Conservation (phyloP, 257 asterid species). For the Solanum rostratum region DNA sequence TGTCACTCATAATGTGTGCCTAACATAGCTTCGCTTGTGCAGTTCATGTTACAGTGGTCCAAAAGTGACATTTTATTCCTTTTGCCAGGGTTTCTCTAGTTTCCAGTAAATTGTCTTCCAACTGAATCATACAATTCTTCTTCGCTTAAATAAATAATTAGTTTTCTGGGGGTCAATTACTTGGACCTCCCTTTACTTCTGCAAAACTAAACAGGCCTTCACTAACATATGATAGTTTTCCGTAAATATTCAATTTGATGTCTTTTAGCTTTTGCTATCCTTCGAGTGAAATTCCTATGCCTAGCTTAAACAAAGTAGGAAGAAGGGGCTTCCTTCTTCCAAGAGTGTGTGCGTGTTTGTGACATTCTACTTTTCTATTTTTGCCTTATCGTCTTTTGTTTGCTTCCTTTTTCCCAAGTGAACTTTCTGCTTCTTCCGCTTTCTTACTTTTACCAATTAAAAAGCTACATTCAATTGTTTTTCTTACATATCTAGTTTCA, state of each 20-base stretch:
- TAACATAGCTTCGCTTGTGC: not conserved
- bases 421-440: not conserved
- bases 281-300: not conserved
- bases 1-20: constrained; percentile 2
- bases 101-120: not conserved
- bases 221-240: not conserved
- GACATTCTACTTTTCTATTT: not conserved
- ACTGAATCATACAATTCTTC: not conserved
- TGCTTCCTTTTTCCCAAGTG: not conserved
- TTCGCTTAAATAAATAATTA: not conserved
- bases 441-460: not conserved
- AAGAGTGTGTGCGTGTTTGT: not conserved
- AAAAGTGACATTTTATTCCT: not conserved
- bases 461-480: not conserved
- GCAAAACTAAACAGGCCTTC: not conserved
- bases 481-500: not conserved
- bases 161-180: not conserved
- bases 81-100: not conserved
- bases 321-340: not conserved
- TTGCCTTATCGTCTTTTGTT: not conserved
- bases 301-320: not conserved
- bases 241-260: not conserved
- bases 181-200: not conserved
- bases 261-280: not conserved
- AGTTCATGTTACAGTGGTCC: not conserved